Conservation (phyloP, 2,329 filamentous ascomycete species). For the Botrytis porri region DNA sequence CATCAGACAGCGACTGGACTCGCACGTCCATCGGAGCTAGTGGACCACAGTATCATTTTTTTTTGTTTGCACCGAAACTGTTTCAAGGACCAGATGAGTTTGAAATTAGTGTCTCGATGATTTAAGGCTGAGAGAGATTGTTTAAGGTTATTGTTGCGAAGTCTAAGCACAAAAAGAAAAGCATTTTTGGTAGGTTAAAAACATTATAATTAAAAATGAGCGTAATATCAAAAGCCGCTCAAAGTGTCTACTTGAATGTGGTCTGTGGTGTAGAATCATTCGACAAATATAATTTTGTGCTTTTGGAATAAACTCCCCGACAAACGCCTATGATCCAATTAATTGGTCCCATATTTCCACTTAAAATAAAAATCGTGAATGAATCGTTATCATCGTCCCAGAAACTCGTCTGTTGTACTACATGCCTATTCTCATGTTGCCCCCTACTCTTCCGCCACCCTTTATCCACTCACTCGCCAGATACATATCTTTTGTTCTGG, state of each 20-base stretch:
- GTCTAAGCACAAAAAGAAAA: background rate
- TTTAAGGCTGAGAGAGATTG: background rate
- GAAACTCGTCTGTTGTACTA: background rate
- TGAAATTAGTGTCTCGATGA: background rate
- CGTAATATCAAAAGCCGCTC: background rate
- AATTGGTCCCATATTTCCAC: background rate
- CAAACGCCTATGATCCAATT: background rate
- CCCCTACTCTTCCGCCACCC: background rate
- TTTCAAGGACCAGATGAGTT: background rate
- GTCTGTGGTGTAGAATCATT: background rate
- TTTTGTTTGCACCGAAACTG: background rate
- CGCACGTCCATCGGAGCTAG: background rate
- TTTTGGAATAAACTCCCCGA: background rate
- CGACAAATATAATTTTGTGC: background rate
- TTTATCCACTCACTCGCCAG: too few relatives aligned
- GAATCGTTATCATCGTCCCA: background rate
- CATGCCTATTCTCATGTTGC: background rate
- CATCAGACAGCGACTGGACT: background rate
- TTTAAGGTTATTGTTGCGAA: background rate
- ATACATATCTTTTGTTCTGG: background rate
- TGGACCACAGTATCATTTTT: background rate
- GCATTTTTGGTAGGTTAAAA: background rate
- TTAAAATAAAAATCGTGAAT: background rate
- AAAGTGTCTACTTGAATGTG: background rate
- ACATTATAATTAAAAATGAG: background rate